Evolutionary conservation across 345 rosid species (phyloP).

Genomic region (Corymbia maculata): DNA sequence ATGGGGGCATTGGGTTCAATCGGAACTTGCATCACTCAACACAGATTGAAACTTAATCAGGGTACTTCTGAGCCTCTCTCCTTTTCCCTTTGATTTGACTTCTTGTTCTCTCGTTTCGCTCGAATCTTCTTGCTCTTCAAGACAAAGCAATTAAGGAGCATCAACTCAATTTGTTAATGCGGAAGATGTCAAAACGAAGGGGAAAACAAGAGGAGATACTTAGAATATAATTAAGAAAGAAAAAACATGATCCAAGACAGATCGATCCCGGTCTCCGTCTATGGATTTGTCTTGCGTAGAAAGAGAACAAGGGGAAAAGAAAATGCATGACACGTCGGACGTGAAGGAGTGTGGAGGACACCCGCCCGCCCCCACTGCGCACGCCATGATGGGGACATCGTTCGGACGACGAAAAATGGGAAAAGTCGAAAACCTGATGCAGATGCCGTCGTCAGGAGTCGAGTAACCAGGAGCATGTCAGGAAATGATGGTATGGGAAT

Average conservation of each 20-base stretch:
- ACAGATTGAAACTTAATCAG: neutral
- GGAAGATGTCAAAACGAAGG: neutral
- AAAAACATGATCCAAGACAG: neutral
- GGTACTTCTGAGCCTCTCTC: neutral
- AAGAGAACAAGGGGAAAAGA: neutral
- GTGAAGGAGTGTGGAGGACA: conserved; percentile 3
- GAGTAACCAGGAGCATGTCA: neutral
- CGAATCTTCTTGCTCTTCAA: neutral
- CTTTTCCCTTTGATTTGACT: neutral
- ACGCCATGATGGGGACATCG: neutral
- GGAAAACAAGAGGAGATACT: neutral
- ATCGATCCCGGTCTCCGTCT: neutral
- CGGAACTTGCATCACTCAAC: neutral
- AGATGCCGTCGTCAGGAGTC: neutral
- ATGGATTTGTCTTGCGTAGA: neutral
- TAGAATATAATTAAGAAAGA: neutral
- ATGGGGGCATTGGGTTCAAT: neutral
- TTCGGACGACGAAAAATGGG: neutral
- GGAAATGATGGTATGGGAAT: neutral
- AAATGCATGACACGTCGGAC: neutral
- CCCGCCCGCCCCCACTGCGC: neutral
- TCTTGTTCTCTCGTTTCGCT: neutral
- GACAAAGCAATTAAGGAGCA: neutral
- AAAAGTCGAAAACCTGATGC: neutral
- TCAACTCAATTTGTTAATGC: neutral